Evolutionary conservation across 768 basidiomycete species (phyloP), one percentile per base, ranked within the genome.

Genomic region (Lyophyllum decastes): DNA sequence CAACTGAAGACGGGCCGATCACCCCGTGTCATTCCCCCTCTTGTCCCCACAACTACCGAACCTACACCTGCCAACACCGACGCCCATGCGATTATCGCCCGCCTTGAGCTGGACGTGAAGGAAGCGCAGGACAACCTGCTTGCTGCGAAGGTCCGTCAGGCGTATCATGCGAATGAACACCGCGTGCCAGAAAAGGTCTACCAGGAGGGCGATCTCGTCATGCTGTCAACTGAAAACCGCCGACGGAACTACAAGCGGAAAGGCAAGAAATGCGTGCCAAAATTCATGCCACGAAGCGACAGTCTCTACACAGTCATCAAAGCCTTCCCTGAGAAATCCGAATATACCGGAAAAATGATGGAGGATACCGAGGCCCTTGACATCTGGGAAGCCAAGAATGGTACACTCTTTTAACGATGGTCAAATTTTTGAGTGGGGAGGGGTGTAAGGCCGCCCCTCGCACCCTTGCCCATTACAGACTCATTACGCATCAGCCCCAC

Each of bases 281-380:
- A 82, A 49, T 79, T 80, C 52, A 74, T 82, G 67, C 73, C 76
- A 0, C 54, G 70, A 0, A 76, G 57, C n/a, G 73, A 79, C 51
- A 67, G 75, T 0, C 70, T 68, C 3, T 72, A 66, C 55, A 53
- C 17, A 1, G 47, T 72, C 4, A 52, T 57, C 8, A 35, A 52
- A 1, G 53, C 63, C 4, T 16, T 61, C 38, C 60, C 61, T 0
- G 61, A 46, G 16, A 14, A 22, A 22, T 46, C 45, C 4, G 45
- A 46, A 58, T 6, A 64, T 52, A 1, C 73, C 69, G 5, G 8
- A 21, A 43, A 21, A 5, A 43, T 43, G n/a, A n/a, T n/a, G n/a
- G n/a, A n/a, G n/a, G n/a, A n/a, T n/a, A n/a, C n/a, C n/a, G n/a
- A n/a, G n/a, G n/a, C n/a, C n/a, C n/a, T n/a, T n/a, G n/a, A n/a